These are phyloP conservation scores for Phytophthora hybrid DNA, from an alignment of 352 stramenopile species.

Conservation along the genomic window DNA sequence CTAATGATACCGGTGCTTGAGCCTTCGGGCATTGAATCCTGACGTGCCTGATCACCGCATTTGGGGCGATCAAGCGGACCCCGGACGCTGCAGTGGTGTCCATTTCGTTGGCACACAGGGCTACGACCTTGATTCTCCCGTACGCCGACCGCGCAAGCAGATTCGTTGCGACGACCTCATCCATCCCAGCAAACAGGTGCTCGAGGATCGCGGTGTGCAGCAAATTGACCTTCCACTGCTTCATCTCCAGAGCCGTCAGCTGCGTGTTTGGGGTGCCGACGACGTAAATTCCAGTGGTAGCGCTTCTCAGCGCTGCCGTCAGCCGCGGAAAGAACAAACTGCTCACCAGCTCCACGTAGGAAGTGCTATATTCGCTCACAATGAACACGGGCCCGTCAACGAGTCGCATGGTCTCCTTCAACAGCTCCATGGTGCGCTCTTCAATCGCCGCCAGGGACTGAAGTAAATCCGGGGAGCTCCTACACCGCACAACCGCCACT, in stretches of 20 bases:
- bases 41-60: conserved; percentile 53
- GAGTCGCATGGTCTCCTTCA: conserved; percentile 33
- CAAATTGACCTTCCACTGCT: conserved; percentile 56
- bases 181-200: conserved; percentile 21
- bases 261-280: conserved; percentile 46
- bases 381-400: conserved; percentile 52
- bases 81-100: conserved; percentile 39
- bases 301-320: conserved; percentile 37
- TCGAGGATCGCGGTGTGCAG: conserved; percentile 58
- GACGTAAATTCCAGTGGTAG: conserved; percentile 51
- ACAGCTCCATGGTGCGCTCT: conserved; percentile 42
- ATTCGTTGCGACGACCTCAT: neutral
- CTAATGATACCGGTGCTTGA: conserved; percentile 22
- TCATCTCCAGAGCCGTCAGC: conserved; percentile 47
- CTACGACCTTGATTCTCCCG: conserved; percentile 35
- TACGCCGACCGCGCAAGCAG: conserved; percentile 8
- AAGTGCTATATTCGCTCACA: conserved; percentile 46
- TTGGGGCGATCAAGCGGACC: conserved; percentile 45
- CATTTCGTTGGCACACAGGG: conserved; percentile 42
- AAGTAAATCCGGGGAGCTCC: conserved; percentile 23
- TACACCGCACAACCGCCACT: conserved; percentile 26
- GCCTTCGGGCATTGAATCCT: conserved; percentile 17
- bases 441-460: conserved; percentile 39
- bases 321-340: conserved; percentile 61
- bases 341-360: conserved; percentile 54